These are phyloP conservation scores for Scedosporium dehoogii DNA, from an alignment of 2,329 filamentous ascomycete species.

Conservation along the genomic window DNA sequence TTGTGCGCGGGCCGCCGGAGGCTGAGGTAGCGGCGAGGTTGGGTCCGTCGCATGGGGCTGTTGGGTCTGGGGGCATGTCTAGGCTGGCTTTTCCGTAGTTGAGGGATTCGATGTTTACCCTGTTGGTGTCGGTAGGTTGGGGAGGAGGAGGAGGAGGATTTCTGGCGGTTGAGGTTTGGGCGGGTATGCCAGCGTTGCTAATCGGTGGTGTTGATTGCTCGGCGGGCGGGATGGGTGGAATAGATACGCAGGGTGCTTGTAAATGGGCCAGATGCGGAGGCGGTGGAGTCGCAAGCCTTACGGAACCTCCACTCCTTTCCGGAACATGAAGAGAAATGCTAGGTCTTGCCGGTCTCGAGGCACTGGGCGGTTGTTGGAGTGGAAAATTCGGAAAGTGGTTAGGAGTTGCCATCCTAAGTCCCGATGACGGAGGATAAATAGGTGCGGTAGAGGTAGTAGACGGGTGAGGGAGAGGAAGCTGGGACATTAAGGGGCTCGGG, in stretches of 20 bases:
- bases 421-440: not conserved
- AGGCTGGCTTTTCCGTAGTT: slow-evolving; percentile 1
- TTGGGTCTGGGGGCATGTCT: not conserved
- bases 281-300: slow-evolving; percentile 52
- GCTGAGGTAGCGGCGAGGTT: slow-evolving; percentile 5
- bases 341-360: slow-evolving; percentile 18
- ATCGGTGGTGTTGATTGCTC: not conserved
- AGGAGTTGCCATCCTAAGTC: not conserved
- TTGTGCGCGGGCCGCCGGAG: not conserved
- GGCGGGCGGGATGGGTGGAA: not conserved
- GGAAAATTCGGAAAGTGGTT: not conserved
- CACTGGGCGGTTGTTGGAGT: slow-evolving; percentile 10
- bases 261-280: slow-evolving; percentile 21
- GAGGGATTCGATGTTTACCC: not conserved
- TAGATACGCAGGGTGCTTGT: not conserved
- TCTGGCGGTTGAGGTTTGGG: not conserved
- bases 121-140: not conserved
- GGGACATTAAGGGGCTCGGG: not conserved
- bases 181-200: not conserved
- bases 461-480: not conserved
- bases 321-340: slow-evolving; percentile 31
- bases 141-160: not conserved
- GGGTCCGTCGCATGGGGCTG: not conserved
- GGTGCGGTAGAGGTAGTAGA: not conserved
- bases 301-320: slow-evolving; percentile 47